A percentile compares a stretch with the other conserved stretches of the same genome.
These are phyloP conservation scores for Coemansia sp. DNA, from an alignment of 192 early-diverging fungal genomes.

Conservation along the genomic window DNA sequence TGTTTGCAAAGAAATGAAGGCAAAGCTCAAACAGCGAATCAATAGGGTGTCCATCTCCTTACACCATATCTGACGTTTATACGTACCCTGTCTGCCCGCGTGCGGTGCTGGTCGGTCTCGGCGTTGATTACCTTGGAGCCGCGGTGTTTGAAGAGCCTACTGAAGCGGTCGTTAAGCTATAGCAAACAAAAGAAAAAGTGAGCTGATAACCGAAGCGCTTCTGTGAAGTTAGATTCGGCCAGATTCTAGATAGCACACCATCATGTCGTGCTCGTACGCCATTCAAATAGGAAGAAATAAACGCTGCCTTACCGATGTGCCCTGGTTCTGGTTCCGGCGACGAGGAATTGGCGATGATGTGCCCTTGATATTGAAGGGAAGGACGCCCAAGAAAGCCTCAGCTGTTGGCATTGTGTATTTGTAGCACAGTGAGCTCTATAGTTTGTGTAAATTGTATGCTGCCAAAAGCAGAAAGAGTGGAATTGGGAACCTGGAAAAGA, in stretches of 20 bases:
- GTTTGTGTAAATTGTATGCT: too few species aligned
- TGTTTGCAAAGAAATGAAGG: neutral
- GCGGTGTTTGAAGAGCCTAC: constrained; percentile 45
- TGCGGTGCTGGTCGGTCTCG: constrained; percentile 24
- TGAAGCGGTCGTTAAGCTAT: constrained; percentile 49
- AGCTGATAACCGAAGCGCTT: neutral
- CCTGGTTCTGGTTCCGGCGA: constrained; percentile 36
- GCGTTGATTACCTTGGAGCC: constrained; percentile 25
- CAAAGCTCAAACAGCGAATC: too few species aligned
- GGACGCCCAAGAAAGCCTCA: constrained; percentile 46
- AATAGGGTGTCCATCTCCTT: neutral
- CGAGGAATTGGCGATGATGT: constrained; percentile 43
- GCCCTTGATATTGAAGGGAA: constrained; percentile 46
- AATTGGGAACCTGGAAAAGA: too few species aligned
- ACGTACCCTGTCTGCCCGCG: constrained; percentile 44
- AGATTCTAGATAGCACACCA: too few species aligned
- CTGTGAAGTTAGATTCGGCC: too few species aligned
- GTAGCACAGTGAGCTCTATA: neutral
- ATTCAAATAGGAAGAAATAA: neutral
- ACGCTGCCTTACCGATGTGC: constrained; percentile 34
- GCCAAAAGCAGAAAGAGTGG: too few species aligned
- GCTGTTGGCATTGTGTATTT: constrained; percentile 36
- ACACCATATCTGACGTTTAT: neutral
- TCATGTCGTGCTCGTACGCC: neutral
- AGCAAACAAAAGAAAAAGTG: neutral